Evolutionary conservation across 1,284 basidiomycete genomes (phyloP).

Genomic region (Uromyces viciae-fabae): DNA sequence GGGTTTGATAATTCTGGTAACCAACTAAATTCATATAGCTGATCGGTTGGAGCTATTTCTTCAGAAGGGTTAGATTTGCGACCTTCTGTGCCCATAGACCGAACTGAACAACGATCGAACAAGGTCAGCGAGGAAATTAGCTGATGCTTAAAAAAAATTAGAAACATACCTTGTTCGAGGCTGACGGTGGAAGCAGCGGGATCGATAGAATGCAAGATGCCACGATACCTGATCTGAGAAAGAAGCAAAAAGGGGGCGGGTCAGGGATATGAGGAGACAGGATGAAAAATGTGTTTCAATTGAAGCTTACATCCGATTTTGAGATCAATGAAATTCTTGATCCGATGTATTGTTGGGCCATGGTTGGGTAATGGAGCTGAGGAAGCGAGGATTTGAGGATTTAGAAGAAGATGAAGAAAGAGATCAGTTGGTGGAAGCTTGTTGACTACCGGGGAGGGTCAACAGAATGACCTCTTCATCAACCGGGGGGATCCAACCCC

Average conservation of each 20-base stretch:
- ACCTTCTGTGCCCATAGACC: slow-evolving; percentile 53
- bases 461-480: too few relatives aligned
- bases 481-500: too few relatives aligned
- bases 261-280: neutral
- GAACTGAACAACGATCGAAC: slow-evolving; percentile 46
- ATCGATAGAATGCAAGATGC: slow-evolving; percentile 51
- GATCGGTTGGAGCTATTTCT: slow-evolving; percentile 51
- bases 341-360: slow-evolving; percentile 51
- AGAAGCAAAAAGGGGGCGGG: neutral
- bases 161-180: slow-evolving; percentile 47
- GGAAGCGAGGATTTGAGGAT: too few relatives aligned
- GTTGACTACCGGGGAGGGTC: too few relatives aligned
- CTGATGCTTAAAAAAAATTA: neutral
- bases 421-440: too few relatives aligned
- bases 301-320: slow-evolving; percentile 49
- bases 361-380: too few relatives aligned
- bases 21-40: slow-evolving; percentile 51
- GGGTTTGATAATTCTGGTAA: neutral
- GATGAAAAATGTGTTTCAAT: neutral
- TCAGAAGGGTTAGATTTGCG: slow-evolving; percentile 50
- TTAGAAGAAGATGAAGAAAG: too few relatives aligned
- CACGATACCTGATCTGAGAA: slow-evolving; percentile 47
- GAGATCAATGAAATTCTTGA: slow-evolving; percentile 49
- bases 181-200: slow-evolving; percentile 51
- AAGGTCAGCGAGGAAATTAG: neutral